Percentiles rank a stretch among this genome's conserved stretches.
Conservation (phyloP, 75 land plant species). For the Azolla pinnata region DNA sequence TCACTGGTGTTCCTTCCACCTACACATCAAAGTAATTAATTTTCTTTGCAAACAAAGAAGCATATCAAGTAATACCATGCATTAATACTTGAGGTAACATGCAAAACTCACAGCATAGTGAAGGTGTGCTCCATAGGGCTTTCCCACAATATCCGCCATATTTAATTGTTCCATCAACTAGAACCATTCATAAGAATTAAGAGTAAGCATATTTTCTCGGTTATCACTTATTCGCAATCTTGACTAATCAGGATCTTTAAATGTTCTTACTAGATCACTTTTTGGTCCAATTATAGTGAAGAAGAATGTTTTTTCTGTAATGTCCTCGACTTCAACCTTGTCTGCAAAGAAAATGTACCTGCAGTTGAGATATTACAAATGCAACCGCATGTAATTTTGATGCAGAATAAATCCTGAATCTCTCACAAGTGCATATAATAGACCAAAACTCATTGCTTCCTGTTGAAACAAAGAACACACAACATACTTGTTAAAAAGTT, state of each 20-base stretch:
- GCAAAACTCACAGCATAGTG: slow-evolving; percentile 50
- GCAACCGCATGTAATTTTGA: no score
- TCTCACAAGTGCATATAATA: no score
- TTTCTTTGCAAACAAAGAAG: neutral
- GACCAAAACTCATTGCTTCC: no score
- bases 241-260: no score
- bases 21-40: slow-evolving; percentile 9
- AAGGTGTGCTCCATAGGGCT: slow-evolving; percentile 61
- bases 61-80: neutral
- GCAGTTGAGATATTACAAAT: neutral
- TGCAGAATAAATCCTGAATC: no score
- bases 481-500: slow-evolving; percentile 66
- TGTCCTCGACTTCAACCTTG: slow-evolving; percentile 71
- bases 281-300: slow-evolving; percentile 58
- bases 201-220: no score
- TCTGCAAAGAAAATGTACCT: slow-evolving; percentile 78
- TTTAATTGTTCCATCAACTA: slow-evolving; percentile 55
- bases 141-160: slow-evolving; percentile 44
- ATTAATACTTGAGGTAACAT: neutral
- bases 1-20: slow-evolving; percentile 74
- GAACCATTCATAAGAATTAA: no score
- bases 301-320: slow-evolving; percentile 50
- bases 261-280: slow-evolving; percentile 41
- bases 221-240: no score
- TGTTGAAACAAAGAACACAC: no score